Evolutionary conservation across 176 grass and related monocot species (phyloP).

Genomic region (Triticum turgidum): DNA sequence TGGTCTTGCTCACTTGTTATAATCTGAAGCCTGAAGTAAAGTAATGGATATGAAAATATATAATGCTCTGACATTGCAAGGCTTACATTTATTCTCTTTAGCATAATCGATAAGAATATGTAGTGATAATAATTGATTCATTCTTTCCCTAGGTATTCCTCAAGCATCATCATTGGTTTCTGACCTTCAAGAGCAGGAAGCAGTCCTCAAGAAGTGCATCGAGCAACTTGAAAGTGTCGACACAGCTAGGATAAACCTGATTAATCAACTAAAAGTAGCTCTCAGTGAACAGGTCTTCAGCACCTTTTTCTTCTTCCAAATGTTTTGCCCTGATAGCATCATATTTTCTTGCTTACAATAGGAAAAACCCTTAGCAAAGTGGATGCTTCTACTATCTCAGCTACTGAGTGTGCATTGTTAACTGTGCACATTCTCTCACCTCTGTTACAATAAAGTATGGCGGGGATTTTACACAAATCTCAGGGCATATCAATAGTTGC

Average conservation of each 20-base stretch:
- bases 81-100: not conserved
- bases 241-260: constrained; percentile 47
- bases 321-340: not conserved
- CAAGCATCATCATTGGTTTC: constrained; percentile 55
- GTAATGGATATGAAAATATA: not conserved
- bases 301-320: constrained; percentile 29
- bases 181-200: constrained; percentile 69
- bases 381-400: constrained; percentile 2
- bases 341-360: not conserved
- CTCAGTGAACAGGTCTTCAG: constrained; percentile 72
- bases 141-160: constrained; percentile 59
- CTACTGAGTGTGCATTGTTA: not conserved
- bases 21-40: not conserved
- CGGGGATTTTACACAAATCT: not conserved
- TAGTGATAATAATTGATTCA: constrained; percentile 11
- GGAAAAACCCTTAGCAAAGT: not conserved
- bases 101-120: not conserved
- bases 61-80: not conserved
- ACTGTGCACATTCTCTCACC: not conserved
- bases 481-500: not conserved
- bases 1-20: not conserved
- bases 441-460: not conserved
- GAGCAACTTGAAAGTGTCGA: constrained; percentile 67
- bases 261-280: constrained; percentile 78
- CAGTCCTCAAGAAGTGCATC: constrained; percentile 57